Evolutionary conservation across 495 filamentous ascomycete species (phyloP).

Genomic region (Friedmanniomyces simplex): DNA sequence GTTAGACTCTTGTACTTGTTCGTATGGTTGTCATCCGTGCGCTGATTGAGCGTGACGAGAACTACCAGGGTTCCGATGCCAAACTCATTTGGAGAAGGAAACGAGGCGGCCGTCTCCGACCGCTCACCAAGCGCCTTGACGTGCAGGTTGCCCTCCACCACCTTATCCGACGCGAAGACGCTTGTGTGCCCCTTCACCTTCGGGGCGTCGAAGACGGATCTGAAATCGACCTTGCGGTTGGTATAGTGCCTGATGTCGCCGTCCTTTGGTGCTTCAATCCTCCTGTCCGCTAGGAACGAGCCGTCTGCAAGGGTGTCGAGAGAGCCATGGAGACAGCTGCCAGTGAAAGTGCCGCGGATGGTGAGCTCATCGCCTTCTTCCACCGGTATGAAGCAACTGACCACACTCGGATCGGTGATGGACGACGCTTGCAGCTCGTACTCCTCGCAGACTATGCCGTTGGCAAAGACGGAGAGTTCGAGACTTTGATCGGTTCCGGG

Average conservation of each 20-base stretch:
- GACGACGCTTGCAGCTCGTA: not conserved
- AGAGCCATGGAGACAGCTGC: constrained; percentile 3
- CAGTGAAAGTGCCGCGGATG: constrained; percentile 6
- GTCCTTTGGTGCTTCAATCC: constrained; percentile 3
- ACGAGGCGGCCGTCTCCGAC: not conserved
- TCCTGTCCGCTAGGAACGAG: constrained; percentile 7
- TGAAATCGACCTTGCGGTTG: constrained; percentile 3
- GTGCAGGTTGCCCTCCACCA: constrained; percentile 10
- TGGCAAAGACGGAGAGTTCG: constrained; percentile 2
- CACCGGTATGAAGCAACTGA: constrained; percentile 10
- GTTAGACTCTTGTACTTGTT: not conserved
- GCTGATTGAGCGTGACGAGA: constrained; percentile 5
- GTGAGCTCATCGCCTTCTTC: constrained; percentile 3
- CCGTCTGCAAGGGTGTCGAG: constrained; percentile 15
- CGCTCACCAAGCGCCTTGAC: not conserved
- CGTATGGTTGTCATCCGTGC: not conserved
- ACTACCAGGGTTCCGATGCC: constrained; percentile 11
- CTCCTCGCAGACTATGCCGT: constrained; percentile 6
- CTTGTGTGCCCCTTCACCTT: not conserved
- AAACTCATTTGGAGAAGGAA: not conserved
- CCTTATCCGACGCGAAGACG: not conserved
- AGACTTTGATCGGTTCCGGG: constrained; percentile 6
- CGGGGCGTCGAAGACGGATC: constrained; percentile 2
- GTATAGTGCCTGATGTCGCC: constrained; percentile 1
- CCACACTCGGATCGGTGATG: not conserved